Base-by-base conservation (phyloP, 306 rosid genomes). In the Cucurbita argyrosperma region DNA sequence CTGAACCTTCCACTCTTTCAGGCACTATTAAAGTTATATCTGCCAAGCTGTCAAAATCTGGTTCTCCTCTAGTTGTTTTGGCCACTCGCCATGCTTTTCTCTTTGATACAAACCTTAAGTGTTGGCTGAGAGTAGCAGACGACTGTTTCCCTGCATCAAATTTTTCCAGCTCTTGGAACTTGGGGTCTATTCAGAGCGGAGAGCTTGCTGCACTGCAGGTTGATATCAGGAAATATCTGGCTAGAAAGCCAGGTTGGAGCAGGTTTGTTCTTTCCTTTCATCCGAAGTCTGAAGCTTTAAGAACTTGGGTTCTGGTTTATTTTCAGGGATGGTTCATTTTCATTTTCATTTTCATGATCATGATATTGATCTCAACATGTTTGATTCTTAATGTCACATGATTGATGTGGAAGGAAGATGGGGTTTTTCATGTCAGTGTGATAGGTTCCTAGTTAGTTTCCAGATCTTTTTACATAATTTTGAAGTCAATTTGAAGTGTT, bases 61-160 rank as follows among this genome's bases (percentile, higher is more conserved):
- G 79, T 39, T 76, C 79, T 63, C 79, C 79, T 63, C 54, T 76
- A 19, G 79, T 76, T 64, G 64, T 76, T 35, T 76, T 76, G 79
- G 79, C 79, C 54, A 50, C 79, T 76, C 79, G 79, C 49, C 79
- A 62, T 18, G 79, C 79, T 30, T 76, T 62, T 45, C 90, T 94
- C 76, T 94, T 88, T 76, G 98, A 93, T 82, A 93, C 83, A 85
- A 86, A 80, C 82, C 87, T 90, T 80, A 94, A 73, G 90, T 94
- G 97, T 81, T 94, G 97, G 99, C 90, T 94, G 72, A 88, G 99
- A 84, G 91, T 94, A 74, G 99, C 97, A 45, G 99, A 94, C 79
- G 99, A 94, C 77, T 91, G 97, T 85, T 91, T 94, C 81, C 96
- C 96, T 64, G 99, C 91, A 74, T 94, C 99, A 68, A 94, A 94